phyloP scores from a whole-genome alignment of 371 early-diverging fungal species.

The Actinomortierella wolfii region DNA sequence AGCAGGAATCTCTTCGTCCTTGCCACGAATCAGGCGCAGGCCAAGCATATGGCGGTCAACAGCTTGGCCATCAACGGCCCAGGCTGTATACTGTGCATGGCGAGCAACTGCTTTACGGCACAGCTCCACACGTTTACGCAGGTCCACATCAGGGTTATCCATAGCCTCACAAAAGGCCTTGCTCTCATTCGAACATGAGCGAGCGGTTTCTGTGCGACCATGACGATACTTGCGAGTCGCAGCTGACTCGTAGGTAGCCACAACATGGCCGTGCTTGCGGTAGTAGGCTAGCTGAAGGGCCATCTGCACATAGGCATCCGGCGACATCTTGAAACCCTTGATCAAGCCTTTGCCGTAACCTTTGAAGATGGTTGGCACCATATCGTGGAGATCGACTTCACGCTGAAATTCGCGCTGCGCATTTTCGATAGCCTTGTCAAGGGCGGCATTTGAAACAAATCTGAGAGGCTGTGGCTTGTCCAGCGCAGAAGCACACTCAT shows the following conservation, averaged over 20 bases:
- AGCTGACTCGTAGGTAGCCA: slow-evolving; percentile 90
- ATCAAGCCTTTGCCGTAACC: slow-evolving; percentile 90
- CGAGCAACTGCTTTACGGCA: slow-evolving; percentile 73
- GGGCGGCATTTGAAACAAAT: slow-evolving; percentile 25
- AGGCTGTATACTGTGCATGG: slow-evolving; percentile 85
- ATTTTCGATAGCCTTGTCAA: slow-evolving; percentile 25
- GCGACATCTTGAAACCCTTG: slow-evolving; percentile 83
- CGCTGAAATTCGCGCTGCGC: slow-evolving; percentile 51
- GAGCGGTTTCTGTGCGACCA: slow-evolving; percentile 93
- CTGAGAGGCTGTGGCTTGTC: slow-evolving; percentile 36
- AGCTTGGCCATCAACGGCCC: slow-evolving; percentile 80
- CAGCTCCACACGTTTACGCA: slow-evolving; percentile 62
- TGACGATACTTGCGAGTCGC: slow-evolving; percentile 88
- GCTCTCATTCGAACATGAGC: slow-evolving; percentile 76
- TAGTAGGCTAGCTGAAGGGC: slow-evolving; percentile 93
- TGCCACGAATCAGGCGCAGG: slow-evolving; percentile 50
- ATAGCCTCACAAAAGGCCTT: slow-evolving; percentile 84
- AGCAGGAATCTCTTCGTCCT: slow-evolving; percentile 74
- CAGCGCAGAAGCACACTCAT: slow-evolving; percentile 45
- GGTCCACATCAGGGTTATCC: slow-evolving; percentile 61
- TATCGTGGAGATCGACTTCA: slow-evolving; percentile 69
- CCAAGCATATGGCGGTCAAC: slow-evolving; percentile 94
- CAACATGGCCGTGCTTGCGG: slow-evolving; percentile 75
- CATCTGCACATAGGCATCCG: slow-evolving; percentile 95
- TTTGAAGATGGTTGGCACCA: slow-evolving; percentile 79